These are phyloP conservation scores for Metarhizium guizhouense DNA, from an alignment of 2,329 filamentous ascomycete genomes.

Conservation along the genomic window DNA sequence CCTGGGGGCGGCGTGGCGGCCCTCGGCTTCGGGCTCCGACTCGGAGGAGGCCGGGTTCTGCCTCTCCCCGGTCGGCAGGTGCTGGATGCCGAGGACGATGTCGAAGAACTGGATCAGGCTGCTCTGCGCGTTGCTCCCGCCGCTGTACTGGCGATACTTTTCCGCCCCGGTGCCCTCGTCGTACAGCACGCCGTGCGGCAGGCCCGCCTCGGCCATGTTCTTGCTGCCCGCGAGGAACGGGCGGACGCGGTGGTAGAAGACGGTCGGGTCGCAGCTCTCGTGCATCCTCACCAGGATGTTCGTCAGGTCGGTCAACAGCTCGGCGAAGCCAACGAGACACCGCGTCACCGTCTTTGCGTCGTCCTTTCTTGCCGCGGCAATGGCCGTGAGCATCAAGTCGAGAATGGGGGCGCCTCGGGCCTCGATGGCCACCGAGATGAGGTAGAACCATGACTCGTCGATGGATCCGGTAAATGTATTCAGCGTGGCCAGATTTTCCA, in stretches of 20 bases:
- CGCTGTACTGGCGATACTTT: conserved; percentile 75
- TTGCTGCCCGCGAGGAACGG: conserved; percentile 93
- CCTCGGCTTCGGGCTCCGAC: conserved; percentile 31
- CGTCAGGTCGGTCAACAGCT: conserved; percentile 78
- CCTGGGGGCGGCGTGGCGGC: conserved; percentile 28
- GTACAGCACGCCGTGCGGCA: conserved; percentile 81
- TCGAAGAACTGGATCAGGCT: conserved; percentile 98
- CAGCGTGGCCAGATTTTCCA: conserved; percentile 82
- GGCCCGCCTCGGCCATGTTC: conserved; percentile 91
- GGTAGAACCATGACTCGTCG: conserved; percentile 98
- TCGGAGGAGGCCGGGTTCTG: conserved; percentile 24
- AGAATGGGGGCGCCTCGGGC: conserved; percentile 82
- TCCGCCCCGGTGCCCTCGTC: conserved; percentile 64
- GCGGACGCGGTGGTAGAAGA: conserved; percentile 95
- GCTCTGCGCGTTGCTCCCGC: conserved; percentile 94
- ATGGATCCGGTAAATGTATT: conserved; percentile 88
- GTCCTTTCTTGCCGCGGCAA: conserved; percentile 64
- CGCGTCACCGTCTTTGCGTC: conserved; percentile 65
- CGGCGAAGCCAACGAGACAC: conserved; percentile 74
- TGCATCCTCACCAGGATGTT: conserved; percentile 80
- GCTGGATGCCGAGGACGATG: conserved; percentile 78
- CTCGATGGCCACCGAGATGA: conserved; percentile 92
- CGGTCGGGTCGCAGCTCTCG: conserved; percentile 85
- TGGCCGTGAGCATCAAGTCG: conserved; percentile 79
- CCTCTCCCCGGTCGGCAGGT: conserved; percentile 78